Evolutionary conservation across 2,329 filamentous ascomycete genomes (phyloP), one percentile per base, ranked within the genome.

Genomic region (Truncatella angustata): DNA sequence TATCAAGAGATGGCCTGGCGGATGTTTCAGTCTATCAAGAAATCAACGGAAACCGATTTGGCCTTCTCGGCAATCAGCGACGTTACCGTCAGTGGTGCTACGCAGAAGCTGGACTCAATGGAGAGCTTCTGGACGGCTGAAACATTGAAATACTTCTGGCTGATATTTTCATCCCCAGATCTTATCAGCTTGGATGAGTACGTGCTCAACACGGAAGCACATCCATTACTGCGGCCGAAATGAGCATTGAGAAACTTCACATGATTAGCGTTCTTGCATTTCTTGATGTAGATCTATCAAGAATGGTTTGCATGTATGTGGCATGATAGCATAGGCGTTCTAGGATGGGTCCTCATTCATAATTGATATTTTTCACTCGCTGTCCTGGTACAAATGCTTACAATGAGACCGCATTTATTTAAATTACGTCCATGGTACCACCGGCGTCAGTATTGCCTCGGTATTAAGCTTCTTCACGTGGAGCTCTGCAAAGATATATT

Each of bases 121-220:
- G 63, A 90, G 73, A 86, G 81, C 55, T 90, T 88, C 60, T 91
- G 87, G 84, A 71, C 87, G 60, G 82, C 83, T 0, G 86, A 90
- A 71, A 91, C 86, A 14, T 69, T 90, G 54, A 90, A 90, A 68
- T 90, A 90, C 57, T 89, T 89, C 52, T 91, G 86, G 58, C 66
- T 90, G 46, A 79, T 90, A 24, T 91, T 90, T 59, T 82, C 80
- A 20, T 79, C 86, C 14, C 80, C 84, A 0, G 75, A 79, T n/a
- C 60, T 84, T 26, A 73, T 88, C 36, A 86, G 77, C 61, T 66
- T 90, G 62, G 87, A 91, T 65, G 79, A 88, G 7, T 90, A 76
- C 65, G 84, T 90, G 35, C 66, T 85, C 28, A 81, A 79, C 51
- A 81, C 78, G 0, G 78, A 80, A 60, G 78, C 75, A 2, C 77